Base-by-base conservation (phyloP, 495 filamentous ascomycete species). In the Xylaria telfairii region DNA sequence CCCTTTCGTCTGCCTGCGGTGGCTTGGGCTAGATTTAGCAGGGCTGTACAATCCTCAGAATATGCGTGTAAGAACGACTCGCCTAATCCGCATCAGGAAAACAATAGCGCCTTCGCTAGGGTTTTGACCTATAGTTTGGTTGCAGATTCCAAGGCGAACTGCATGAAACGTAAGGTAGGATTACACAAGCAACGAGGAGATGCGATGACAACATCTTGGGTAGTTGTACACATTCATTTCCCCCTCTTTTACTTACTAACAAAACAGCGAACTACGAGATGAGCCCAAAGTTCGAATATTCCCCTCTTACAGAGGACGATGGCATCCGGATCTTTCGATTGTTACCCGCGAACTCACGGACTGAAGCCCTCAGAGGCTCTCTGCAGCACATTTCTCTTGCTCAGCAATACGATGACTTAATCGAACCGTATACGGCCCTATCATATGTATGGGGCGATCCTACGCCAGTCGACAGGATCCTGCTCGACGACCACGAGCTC, bases 401-500 rank as follows among this genome's bases (percentile, higher is more conserved):
- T 5, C 49, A 67, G 6, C 64, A 69, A 17, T 74, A 77, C 28
- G 41, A 46, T 26, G 61, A 64, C 7, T 68, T 80, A 10, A 71
- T 77, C 8, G 73, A 76, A 10, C 68, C 57, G 7, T 78, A 75
- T 47, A 71, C 70, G 0, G 78, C 78, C 15, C 62, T 80, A 2
- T 80, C 78, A 5, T 80, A 80, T 53, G 74, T 78, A 28, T 80
- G 76, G 78, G 76, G 78, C 8, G 53, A 69, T 39, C 44, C 39
- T 7, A 30, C 69, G 24, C 44, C 39, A 0, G 42, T 47, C 1
- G 64, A 57, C 12, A 69, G 15, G 9, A 69, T 75, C 13, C 26
- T 44, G 34, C 28, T 75, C 4, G 39, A 70, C 10, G 61, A 10
- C 37, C 21, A 65, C 8, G 24, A 56, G 9, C 17, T 73, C 41